Percentiles rank a stretch among this genome's conserved stretches.
These are phyloP conservation scores for Trapa incisa DNA, from an alignment of 345 rosid species.

Conservation along the genomic window DNA sequence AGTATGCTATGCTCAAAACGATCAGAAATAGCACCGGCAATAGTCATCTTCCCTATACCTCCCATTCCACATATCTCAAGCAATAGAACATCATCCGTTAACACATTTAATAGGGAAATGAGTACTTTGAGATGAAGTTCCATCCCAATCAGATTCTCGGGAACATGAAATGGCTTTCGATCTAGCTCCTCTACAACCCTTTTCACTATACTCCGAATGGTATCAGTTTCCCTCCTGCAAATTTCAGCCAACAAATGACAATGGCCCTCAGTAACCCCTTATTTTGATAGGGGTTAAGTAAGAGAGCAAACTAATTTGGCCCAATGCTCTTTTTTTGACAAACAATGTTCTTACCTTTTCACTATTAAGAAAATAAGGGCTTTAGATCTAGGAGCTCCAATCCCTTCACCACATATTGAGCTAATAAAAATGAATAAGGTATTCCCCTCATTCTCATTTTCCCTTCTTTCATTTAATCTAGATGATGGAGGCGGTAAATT, in stretches of 20 bases:
- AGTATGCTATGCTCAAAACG: conserved; percentile 23
- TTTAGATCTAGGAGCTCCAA: no score
- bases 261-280: no score
- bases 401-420: no score
- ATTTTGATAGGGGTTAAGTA: no score
- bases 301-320: no score
- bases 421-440: no score
- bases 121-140: neutral
- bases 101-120: neutral
- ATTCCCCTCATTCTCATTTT: no score
- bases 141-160: conserved; percentile 7
- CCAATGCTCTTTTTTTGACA: no score
- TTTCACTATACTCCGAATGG: conserved; percentile 2
- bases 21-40: conserved; percentile 16
- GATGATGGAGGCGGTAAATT: no score
- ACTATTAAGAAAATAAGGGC: no score
- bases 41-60: conserved; percentile 10
- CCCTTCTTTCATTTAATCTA: no score
- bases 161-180: conserved; percentile 1
- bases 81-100: conserved; percentile 2
- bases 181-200: neutral
- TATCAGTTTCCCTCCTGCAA: conserved; percentile 4
- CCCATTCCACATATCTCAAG: conserved; percentile 8
- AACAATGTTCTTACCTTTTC: no score
- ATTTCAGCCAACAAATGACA: neutral